A percentile compares a stretch with the other conserved stretches of the same genome.
These are phyloP conservation scores for Carex pumila DNA, from an alignment of 176 grass and related monocot species.

Conservation along the genomic window DNA sequence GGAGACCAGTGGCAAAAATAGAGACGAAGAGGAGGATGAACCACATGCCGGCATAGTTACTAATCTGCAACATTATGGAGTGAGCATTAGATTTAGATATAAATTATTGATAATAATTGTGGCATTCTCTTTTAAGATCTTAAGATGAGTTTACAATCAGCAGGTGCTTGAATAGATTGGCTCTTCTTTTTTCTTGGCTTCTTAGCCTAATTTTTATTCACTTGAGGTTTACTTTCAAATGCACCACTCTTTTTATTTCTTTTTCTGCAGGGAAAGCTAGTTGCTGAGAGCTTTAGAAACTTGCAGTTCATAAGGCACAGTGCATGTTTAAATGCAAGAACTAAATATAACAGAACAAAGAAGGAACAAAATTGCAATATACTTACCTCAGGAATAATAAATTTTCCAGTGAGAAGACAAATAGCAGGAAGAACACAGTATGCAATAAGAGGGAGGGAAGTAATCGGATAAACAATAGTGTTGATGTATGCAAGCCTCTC, in stretches of 20 bases:
- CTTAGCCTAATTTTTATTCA: background rate
- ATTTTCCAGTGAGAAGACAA: slow-evolving; percentile 76
- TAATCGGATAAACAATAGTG: slow-evolving; percentile 83
- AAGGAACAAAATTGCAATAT: background rate
- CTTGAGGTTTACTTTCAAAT: background rate
- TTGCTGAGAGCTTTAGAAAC: background rate
- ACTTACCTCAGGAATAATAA: slow-evolving; percentile 85
- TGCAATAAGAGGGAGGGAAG: slow-evolving; percentile 68
- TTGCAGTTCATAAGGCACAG: background rate
- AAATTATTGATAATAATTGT: background rate
- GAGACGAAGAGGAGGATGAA: slow-evolving; percentile 67
- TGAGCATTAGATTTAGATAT: background rate
- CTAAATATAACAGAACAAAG: background rate
- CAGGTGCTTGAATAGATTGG: background rate
- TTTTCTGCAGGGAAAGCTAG: background rate
- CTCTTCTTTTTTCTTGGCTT: background rate
- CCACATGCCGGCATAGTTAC: slow-evolving; percentile 61
- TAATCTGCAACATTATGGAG: slow-evolving; percentile 53
- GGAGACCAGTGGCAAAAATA: slow-evolving; percentile 64
- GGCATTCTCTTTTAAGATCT: background rate
- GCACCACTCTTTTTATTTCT: background rate
- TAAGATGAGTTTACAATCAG: background rate
- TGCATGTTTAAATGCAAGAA: background rate
- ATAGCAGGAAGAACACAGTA: slow-evolving; percentile 90
- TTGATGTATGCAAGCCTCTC: slow-evolving; percentile 89